A percentile compares a stretch with the other conserved stretches of the same genome.
phyloP scores from a whole-genome alignment of 2,329 filamentous ascomycete genomes.

The Coleophoma cylindrospora region DNA sequence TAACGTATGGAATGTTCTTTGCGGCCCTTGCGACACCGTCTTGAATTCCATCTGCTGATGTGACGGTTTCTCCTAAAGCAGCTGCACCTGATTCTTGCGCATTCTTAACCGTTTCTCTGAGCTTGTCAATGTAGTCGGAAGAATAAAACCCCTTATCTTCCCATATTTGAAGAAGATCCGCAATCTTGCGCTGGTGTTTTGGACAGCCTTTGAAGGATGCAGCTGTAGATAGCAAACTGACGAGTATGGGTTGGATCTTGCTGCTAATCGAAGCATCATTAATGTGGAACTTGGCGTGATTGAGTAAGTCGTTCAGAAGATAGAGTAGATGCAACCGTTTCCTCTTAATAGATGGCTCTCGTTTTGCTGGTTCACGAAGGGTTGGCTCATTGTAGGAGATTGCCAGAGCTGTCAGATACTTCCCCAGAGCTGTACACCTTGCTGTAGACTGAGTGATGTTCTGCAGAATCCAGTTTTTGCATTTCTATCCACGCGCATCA shows the following conservation, averaged over 20 bases:
- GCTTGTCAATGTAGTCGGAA: slow-evolving; percentile 44
- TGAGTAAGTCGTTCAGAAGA: slow-evolving; percentile 71
- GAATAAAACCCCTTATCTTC: slow-evolving; percentile 59
- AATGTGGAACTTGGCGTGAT: slow-evolving; percentile 55
- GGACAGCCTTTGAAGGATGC: slow-evolving; percentile 54
- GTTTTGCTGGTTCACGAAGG: slow-evolving; percentile 21
- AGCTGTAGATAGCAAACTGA: slow-evolving; percentile 55
- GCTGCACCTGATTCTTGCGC: slow-evolving; percentile 25
- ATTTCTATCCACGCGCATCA: slow-evolving; percentile 57
- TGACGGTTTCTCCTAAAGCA: slow-evolving; percentile 14
- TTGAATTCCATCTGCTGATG: slow-evolving; percentile 7
- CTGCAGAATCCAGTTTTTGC: slow-evolving; percentile 79
- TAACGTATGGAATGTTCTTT: slow-evolving; percentile 59
- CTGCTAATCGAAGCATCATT: slow-evolving; percentile 46
- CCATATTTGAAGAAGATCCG: slow-evolving; percentile 66
- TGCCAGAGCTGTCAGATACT: slow-evolving; percentile 68
- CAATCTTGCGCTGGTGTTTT: slow-evolving; percentile 62
- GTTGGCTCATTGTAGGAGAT: slow-evolving; percentile 44
- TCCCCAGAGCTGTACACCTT: slow-evolving; percentile 64
- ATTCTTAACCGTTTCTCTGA: slow-evolving; percentile 53
- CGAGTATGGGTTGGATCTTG: slow-evolving; percentile 53
- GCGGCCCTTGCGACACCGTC: slow-evolving; percentile 45
- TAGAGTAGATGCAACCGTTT: slow-evolving; percentile 74
- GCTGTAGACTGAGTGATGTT: slow-evolving; percentile 64
- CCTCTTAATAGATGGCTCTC: slow-evolving; percentile 54